phyloP scores from a whole-genome alignment of 495 filamentous ascomycete genomes.

The Penicillium odoratum region DNA sequence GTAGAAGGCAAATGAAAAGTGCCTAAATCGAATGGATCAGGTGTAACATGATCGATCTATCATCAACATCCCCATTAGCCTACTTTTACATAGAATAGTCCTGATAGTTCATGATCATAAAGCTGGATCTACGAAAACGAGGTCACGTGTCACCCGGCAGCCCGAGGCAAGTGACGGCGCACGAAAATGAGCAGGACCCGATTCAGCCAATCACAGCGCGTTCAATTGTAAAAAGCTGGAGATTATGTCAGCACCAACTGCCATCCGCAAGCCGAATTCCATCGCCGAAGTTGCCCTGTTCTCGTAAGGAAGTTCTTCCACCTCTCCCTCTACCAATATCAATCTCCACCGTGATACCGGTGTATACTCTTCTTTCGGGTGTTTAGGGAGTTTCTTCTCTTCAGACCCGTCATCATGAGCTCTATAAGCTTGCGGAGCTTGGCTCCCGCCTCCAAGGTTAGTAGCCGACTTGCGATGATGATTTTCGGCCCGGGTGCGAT shows the following conservation, averaged over 20 bases:
- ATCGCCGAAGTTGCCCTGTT: constrained; percentile 21
- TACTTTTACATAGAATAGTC: neutral
- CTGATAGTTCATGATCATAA: neutral
- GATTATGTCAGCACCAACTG: constrained; percentile 46
- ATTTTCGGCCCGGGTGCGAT: constrained; percentile 26
- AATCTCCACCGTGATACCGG: constrained; percentile 21
- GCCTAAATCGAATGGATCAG: neutral
- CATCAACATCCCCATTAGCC: neutral
- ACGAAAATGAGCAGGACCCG: constrained; percentile 11
- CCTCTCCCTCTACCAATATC: constrained; percentile 27
- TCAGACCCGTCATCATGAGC: constrained; percentile 53
- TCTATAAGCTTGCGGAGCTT: constrained; percentile 60
- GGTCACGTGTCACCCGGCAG: constrained; percentile 32
- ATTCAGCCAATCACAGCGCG: constrained; percentile 7
- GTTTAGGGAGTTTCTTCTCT: constrained; percentile 31
- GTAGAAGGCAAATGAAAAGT: neutral
- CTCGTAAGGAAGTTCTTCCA: constrained; percentile 23
- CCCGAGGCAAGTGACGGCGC: constrained; percentile 7
- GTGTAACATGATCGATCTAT: neutral
- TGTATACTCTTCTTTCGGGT: constrained; percentile 27
- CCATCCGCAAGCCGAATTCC: constrained; percentile 34
- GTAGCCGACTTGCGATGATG: constrained; percentile 28
- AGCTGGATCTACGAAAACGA: constrained; percentile 23
- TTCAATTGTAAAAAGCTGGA: constrained; percentile 10
- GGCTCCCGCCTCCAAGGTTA: constrained; percentile 56